phyloP scores from a whole-genome alignment of 2,329 filamentous ascomycete species.

The Aspergillaceae sp. region DNA sequence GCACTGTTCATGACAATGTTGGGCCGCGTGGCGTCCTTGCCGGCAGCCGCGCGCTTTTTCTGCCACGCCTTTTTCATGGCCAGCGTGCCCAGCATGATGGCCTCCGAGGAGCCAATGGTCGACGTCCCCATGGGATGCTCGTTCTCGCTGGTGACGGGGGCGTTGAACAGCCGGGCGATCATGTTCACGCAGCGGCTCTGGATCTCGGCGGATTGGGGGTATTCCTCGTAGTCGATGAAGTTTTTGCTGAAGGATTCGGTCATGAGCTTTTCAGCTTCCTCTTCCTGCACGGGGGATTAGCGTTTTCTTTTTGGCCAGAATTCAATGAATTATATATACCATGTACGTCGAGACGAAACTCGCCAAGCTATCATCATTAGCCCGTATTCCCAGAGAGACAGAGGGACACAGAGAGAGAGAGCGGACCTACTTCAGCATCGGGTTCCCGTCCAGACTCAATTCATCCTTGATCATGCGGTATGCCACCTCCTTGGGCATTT shows the following conservation, averaged over 20 bases:
- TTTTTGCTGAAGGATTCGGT: conserved; percentile 85
- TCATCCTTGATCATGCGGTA: conserved; percentile 97
- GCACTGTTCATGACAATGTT: conserved; percentile 96
- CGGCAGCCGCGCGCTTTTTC: conserved; percentile 72
- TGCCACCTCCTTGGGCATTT: conserved; percentile 89
- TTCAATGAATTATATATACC: conserved; percentile 42
- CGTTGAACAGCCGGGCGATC: conserved; percentile 84
- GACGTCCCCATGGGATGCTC: conserved; percentile 73
- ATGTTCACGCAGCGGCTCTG: conserved; percentile 89
- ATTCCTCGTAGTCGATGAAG: conserved; percentile 86
- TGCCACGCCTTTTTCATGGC: conserved; percentile 96
- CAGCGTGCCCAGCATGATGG: conserved; percentile 47
- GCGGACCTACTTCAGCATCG: conserved; percentile 55
- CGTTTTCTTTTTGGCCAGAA: neutral
- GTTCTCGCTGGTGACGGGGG: conserved; percentile 49
- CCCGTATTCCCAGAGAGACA: neutral
- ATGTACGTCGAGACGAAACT: conserved; percentile 96
- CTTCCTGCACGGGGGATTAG: conserved; percentile 51
- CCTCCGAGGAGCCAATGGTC: conserved; percentile 79
- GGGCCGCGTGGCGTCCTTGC: conserved; percentile 69
- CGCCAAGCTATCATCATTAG: conserved; percentile 54
- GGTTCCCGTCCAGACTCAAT: conserved; percentile 81
- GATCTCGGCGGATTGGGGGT: conserved; percentile 71
- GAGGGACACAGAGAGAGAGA: neutral
- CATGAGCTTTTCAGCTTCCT: conserved; percentile 95